Evolutionary conservation across 495 filamentous ascomycete genomes (phyloP), one percentile per base, ranked within the genome.

Genomic region (Pyronema domesticum): DNA sequence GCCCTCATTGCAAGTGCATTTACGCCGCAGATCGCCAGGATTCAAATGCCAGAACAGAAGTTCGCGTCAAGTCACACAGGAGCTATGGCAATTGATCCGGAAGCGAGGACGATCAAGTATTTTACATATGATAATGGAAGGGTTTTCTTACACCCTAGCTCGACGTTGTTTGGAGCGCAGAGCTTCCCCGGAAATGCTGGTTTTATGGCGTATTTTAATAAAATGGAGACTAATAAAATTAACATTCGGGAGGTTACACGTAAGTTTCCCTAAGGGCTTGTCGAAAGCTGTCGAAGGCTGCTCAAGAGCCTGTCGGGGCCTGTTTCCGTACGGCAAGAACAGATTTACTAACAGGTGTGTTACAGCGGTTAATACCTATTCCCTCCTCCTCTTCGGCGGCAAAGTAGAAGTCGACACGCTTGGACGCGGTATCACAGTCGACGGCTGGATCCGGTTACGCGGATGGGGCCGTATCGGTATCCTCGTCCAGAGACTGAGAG

Each of bases 381-480:
- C 84, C 4, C 74, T 94, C 5, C 77, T 98, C 23, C 76, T 98
- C n/a, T 95, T 98, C 68, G 81, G 81, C 7, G 89, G 89, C 7
- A 73, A 78, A 9, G 86, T 95, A 44, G 73, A 75, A 45, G 76
- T 98, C 1, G 91, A 98, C 67, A 94, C 87, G 0, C 74, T 83
- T 43, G 91, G 89, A 2, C 75, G 89, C 7, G 91, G 93, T 3
- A 70, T 98, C 2, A 70, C 95, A 11, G 86, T 98, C 5, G 93
- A 96, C 69, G 88, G 86, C 40, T 95, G 93, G 93, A 68, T 96
- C 37, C 74, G 85, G 34, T 70, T 96, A 18, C 76, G 88, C 6
- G 91, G 91, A 2, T 96, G 93, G 91, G 93, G 93, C 2, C 73
- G 93, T 17, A 89, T 98, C 51, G 91, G 91, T 9, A 89, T 94